phyloP scores from a whole-genome alignment of 176 grass and related monocot species.

The Thinopyrum elongatum region DNA sequence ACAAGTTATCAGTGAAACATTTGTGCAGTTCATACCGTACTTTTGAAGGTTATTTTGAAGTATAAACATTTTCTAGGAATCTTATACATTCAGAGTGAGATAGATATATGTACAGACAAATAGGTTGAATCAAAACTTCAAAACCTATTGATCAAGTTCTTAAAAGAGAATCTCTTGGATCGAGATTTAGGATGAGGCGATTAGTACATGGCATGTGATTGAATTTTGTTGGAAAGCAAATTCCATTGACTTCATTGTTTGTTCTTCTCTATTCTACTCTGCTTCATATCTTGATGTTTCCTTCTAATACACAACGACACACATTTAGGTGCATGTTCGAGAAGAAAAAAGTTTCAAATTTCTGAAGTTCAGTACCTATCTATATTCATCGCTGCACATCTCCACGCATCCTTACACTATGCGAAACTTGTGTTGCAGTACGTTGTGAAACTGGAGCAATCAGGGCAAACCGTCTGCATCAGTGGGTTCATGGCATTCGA shows the following conservation, averaged over 20 bases:
- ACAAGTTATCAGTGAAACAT: background rate
- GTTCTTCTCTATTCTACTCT: background rate
- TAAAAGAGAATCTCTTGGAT: background rate
- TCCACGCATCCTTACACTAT: background rate
- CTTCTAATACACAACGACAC: too few relatives aligned
- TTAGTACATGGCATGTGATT: background rate
- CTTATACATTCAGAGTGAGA: background rate
- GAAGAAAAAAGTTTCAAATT: too few relatives aligned
- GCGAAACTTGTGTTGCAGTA: slow-evolving; percentile 48
- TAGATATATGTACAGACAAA: background rate
- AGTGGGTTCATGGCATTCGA: slow-evolving; percentile 96
- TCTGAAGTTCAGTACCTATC: background rate
- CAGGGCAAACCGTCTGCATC: slow-evolving; percentile 69
- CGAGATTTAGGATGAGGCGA: background rate
- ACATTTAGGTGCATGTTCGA: too few relatives aligned
- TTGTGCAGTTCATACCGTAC: background rate
- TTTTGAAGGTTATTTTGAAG: background rate
- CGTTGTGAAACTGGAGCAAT: slow-evolving; percentile 70
- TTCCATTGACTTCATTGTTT: background rate
- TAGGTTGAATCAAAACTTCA: background rate
- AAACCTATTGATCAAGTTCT: background rate
- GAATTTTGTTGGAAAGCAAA: background rate
- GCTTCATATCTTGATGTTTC: background rate
- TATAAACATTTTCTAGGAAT: background rate
- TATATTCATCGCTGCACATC: background rate